Percentiles rank a stretch among this genome's conserved stretches.
These are phyloP conservation scores for Ulvella scutata DNA, from an alignment of 139 green algal genomes.

Conservation along the genomic window DNA sequence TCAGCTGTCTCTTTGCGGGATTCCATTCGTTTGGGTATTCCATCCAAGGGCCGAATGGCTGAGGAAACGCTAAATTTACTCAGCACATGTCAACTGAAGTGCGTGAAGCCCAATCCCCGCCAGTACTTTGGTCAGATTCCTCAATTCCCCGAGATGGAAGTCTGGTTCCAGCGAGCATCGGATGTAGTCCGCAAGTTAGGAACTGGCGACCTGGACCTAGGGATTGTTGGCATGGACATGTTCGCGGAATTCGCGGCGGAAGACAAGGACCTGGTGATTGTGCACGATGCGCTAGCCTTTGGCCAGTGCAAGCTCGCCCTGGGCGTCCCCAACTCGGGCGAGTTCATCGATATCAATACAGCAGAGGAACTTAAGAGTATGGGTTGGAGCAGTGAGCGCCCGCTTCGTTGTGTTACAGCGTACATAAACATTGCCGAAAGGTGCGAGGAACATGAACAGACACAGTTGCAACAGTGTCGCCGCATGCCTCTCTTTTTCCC, in stretches of 20 bases:
- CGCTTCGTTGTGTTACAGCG: not conserved
- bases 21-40: slow-evolving; percentile 67
- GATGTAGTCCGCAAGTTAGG: slow-evolving; percentile 90
- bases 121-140: slow-evolving; percentile 91
- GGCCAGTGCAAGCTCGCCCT: slow-evolving; percentile 89
- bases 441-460: not conserved
- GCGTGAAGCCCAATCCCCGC: slow-evolving; percentile 85
- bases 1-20: not conserved
- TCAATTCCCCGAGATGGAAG: slow-evolving; percentile 81
- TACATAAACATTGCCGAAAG: not conserved
- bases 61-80: slow-evolving; percentile 89
- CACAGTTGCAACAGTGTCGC: slow-evolving; percentile 2
- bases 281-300: slow-evolving; percentile 87
- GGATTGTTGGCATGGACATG: slow-evolving; percentile 97
- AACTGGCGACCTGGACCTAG: slow-evolving; percentile 88
- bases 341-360: slow-evolving; percentile 40
- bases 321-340: slow-evolving; percentile 64
- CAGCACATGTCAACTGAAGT: slow-evolving; percentile 29
- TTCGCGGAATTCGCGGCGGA: slow-evolving; percentile 61
- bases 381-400: not conserved
- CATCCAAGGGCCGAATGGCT: slow-evolving; percentile 94
- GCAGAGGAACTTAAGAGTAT: slow-evolving; percentile 45
- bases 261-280: slow-evolving; percentile 60
- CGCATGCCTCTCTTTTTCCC: slow-evolving; percentile 15
- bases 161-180: slow-evolving; percentile 93